Conservation (phyloP, 306 rosid genomes). For the Trifolium dubium region DNA sequence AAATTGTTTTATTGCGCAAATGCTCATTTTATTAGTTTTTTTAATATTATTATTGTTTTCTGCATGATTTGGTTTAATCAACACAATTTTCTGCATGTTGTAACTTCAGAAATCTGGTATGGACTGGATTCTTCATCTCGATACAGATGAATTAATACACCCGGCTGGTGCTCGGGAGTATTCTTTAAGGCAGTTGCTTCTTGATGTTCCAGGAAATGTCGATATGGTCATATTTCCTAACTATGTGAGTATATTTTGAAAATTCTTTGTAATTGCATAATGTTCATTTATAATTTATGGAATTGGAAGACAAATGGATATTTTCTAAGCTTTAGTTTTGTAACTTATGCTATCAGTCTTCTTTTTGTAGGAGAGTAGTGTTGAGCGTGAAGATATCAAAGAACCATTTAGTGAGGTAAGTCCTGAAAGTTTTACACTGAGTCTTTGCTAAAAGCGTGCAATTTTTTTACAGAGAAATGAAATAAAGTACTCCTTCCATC, state of each 20-base stretch:
- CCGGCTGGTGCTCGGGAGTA: slow-evolving; percentile 93
- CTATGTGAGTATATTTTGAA: slow-evolving; percentile 67
- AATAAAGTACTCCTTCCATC: no score
- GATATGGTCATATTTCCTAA: slow-evolving; percentile 98
- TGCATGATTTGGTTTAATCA: slow-evolving; percentile 20
- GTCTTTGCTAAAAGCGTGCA: slow-evolving; percentile 28
- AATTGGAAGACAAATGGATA: slow-evolving; percentile 25
- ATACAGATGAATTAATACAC: slow-evolving; percentile 91
- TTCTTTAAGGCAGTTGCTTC: slow-evolving; percentile 89
- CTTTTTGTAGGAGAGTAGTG: slow-evolving; percentile 82
- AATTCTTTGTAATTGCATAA: slow-evolving; percentile 20
- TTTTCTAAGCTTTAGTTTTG: slow-evolving; percentile 30
- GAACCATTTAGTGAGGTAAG: slow-evolving; percentile 96
- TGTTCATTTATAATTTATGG: slow-evolving; percentile 31
- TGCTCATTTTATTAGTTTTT: background rate
- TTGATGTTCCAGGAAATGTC: slow-evolving; percentile 85
- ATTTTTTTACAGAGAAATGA: background rate
- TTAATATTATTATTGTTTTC: background rate
- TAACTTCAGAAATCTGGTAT: slow-evolving; percentile 80
- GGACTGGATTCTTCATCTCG: slow-evolving; percentile 98
- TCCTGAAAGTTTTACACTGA: slow-evolving; percentile 15
- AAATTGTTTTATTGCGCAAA: slow-evolving; percentile 21
- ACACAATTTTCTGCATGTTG: slow-evolving; percentile 32
- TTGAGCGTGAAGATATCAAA: slow-evolving; percentile 87
- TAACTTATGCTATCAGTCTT: slow-evolving; percentile 38